Percentiles rank a stretch among this genome's conserved stretches.
Conservation (phyloP, 2,329 filamentous ascomycete species). For the Xylaria sp. region DNA sequence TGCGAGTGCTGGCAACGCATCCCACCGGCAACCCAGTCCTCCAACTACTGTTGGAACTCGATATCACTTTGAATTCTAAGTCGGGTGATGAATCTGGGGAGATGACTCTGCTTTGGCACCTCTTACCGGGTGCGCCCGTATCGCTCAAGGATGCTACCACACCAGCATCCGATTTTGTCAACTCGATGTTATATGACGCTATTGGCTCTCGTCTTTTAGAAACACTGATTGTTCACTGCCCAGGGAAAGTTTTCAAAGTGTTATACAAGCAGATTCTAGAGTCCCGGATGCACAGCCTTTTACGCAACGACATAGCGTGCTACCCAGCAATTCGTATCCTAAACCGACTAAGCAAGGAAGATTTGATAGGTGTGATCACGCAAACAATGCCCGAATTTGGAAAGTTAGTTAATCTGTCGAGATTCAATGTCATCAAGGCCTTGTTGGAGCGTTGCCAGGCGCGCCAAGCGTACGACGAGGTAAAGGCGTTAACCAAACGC, state of each 20-base stretch:
- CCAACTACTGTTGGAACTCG: constrained; percentile 87
- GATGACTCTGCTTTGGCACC: constrained; percentile 69
- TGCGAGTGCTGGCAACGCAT: constrained; percentile 84
- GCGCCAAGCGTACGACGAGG: constrained; percentile 63
- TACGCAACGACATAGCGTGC: constrained; percentile 87
- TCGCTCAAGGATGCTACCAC: constrained; percentile 75
- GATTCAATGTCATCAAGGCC: constrained; percentile 79
- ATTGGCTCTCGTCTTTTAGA: constrained; percentile 91
- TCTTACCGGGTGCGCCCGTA: constrained; percentile 76
- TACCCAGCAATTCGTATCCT: constrained; percentile 86
- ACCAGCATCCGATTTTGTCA: constrained; percentile 77
- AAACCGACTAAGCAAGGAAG: constrained; percentile 83
- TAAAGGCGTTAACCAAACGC: constrained; percentile 53
- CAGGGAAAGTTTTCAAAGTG: constrained; percentile 89
- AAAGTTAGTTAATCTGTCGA: constrained; percentile 73
- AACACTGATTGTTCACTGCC: constrained; percentile 78
- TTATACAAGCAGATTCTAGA: constrained; percentile 82
- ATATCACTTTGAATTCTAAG: constrained; percentile 76
- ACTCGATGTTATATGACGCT: constrained; percentile 84
- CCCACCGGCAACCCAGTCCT: constrained; percentile 90
- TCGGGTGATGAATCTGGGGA: constrained; percentile 47
- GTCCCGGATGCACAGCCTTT: constrained; percentile 76
- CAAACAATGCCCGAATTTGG: constrained; percentile 75
- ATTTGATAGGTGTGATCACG: constrained; percentile 74
- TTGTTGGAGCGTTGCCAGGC: constrained; percentile 82